These are phyloP conservation scores for Parastagonospora avenae DNA, from an alignment of 2,329 filamentous ascomycete species.

Conservation along the genomic window DNA sequence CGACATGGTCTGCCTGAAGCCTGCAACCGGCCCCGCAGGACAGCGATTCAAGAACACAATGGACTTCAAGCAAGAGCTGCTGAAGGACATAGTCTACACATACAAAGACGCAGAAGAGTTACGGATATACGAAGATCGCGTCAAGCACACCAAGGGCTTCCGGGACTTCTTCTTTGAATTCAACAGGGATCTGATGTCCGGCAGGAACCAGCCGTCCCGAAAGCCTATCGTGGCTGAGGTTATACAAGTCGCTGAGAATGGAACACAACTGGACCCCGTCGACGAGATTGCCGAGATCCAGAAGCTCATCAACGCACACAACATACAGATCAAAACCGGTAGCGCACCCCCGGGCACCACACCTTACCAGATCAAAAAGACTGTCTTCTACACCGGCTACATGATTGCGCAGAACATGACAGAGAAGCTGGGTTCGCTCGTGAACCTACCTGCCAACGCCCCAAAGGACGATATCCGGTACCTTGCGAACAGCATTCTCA, in stretches of 20 bases:
- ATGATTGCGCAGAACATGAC: conserved; percentile 76
- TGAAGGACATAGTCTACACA: conserved; percentile 81
- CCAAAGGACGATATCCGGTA: conserved; percentile 75
- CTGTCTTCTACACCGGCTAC: conserved; percentile 91
- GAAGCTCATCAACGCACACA: conserved; percentile 87
- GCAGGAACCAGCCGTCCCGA: conserved; percentile 55
- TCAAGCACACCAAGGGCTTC: conserved; percentile 76
- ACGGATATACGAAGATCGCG: conserved; percentile 67
- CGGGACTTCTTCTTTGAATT: conserved; percentile 81
- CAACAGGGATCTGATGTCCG: conserved; percentile 65
- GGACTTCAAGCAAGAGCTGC: conserved; percentile 87
- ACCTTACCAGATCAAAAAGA: conserved; percentile 77
- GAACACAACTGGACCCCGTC: conserved; percentile 75
- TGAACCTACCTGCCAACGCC: conserved; percentile 64
- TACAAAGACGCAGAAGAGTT: conserved; percentile 85
- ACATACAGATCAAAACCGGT: conserved; percentile 60
- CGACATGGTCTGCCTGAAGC: conserved; percentile 87
- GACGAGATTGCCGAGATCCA: conserved; percentile 84
- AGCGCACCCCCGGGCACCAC: conserved; percentile 53
- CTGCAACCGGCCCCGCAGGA: conserved; percentile 77
- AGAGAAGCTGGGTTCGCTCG: conserved; percentile 72
- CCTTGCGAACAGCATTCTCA: conserved; percentile 89
- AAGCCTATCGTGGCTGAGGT: conserved; percentile 77
- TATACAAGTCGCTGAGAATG: conserved; percentile 80
- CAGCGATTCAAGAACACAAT: conserved; percentile 83